Evolutionary conservation across 2,329 filamentous ascomycete genomes (phyloP), one percentile per base, ranked within the genome.

Genomic region (Pezicula rhizophila): DNA sequence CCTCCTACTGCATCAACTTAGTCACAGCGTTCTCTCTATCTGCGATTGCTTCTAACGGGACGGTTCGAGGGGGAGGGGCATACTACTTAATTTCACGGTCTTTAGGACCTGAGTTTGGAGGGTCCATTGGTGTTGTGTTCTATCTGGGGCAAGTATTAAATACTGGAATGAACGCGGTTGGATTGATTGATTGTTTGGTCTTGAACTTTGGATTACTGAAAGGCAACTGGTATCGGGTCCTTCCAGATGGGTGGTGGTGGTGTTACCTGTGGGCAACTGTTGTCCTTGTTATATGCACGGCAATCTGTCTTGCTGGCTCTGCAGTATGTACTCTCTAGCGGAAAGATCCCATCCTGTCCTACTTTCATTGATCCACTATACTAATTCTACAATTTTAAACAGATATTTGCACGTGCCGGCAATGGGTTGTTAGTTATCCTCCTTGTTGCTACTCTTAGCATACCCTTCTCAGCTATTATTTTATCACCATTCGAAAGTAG

Each of bases 141-240:
- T 95, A 93, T 64, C 73, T 95, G n/a, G 88, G 89, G n/a, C 87
- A 89, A 55, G 85, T 87, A 2, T 80, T 95, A 61, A 95, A 92
- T 63, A 90, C 89, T 1, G 87, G 87, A 34, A 80, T 95, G 75
- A 95, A 95, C 61, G 80, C 91, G 20, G 88, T 95, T 39, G 89
- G 89, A 70, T 74, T 95, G 41, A 80, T 95, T 54, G 87, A 93
- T 68, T 95, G 88, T 60, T 75, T 95, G 49, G 81, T 80, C 46
- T 77, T 91, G 53, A 91, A 90, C 58, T 79, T 91, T 60, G 87
- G 85, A 2, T 63, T 72, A 3, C 58, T 66, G 15, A 71, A 72
- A 44, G 81, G 81, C 14, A 76, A 74, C 42, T 78, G 78, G 74
- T 69, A 70, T 25, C 74, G 80, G 15, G 72, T 78, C 42, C 75